Percentiles rank a stretch among this genome's conserved stretches.
phyloP scores from a whole-genome alignment of 768 basidiomycete genomes.

The Amanita fuliginea region DNA sequence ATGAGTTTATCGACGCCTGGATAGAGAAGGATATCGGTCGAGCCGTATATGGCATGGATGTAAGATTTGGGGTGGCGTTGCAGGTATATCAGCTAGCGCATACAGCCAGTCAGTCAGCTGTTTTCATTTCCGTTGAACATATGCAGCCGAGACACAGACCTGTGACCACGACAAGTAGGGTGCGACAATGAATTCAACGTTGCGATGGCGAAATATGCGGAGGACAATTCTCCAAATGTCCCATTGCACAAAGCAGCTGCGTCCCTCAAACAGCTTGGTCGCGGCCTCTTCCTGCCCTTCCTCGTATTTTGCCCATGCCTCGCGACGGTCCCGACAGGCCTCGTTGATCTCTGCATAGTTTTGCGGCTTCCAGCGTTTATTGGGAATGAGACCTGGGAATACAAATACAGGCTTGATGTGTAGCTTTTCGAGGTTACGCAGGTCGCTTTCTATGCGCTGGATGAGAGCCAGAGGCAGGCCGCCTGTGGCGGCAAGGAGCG shows the following conservation, averaged over 20 bases:
- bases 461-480: constrained; percentile 87
- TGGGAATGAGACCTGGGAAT: constrained; percentile 80
- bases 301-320: constrained; percentile 94
- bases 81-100: constrained; percentile 77
- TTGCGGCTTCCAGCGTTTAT: constrained; percentile 59
- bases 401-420: constrained; percentile 99
- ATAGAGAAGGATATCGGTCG: constrained; percentile 84
- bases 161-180: constrained; percentile 96
- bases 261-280: constrained; percentile 70
- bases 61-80: constrained; percentile 89
- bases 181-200: constrained; percentile 93
- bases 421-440: constrained; percentile 81
- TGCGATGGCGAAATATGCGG: constrained; percentile 86
- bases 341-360: constrained; percentile 50
- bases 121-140: constrained; percentile 1
- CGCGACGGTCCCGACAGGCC: constrained; percentile 62
- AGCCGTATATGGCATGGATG: constrained; percentile 88
- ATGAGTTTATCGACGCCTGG: constrained; percentile 85
- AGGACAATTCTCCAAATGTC: constrained; percentile 93
- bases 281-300: constrained; percentile 84
- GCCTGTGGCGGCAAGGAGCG: constrained; percentile 88
- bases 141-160: constrained; percentile 42
- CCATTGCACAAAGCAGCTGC: constrained; percentile 66
- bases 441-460: constrained; percentile 81
- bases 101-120: too few species aligned